Evolutionary conservation across 1,284 basidiomycete genomes (phyloP).

Genomic region (Cryptococcus depauperatus): DNA sequence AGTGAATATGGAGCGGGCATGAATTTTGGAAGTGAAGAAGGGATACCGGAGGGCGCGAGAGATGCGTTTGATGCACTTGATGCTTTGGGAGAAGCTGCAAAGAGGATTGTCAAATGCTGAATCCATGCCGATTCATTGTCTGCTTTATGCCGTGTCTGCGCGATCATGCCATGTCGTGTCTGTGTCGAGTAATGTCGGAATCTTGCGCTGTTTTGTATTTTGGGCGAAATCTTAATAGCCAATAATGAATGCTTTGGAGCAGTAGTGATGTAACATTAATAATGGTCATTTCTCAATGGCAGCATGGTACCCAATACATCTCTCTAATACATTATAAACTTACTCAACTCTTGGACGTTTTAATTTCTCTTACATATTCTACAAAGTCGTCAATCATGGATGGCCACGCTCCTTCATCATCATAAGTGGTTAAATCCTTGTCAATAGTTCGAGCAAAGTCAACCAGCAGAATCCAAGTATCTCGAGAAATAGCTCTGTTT

Average conservation of each 20-base stretch:
- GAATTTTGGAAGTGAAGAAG: constrained; percentile 7
- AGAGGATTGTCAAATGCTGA: constrained; percentile 1
- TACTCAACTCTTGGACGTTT: too few relatives aligned
- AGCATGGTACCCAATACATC: too few relatives aligned
- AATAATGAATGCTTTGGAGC: too few relatives aligned
- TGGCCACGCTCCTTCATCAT: constrained; percentile 61
- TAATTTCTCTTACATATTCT: constrained; percentile 30
- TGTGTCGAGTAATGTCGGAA: too few relatives aligned
- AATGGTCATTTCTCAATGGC: too few relatives aligned
- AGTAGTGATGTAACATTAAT: too few relatives aligned
- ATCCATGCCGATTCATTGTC: too few relatives aligned
- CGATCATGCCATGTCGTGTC: too few relatives aligned
- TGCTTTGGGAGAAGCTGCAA: constrained; percentile 11
- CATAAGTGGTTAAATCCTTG: constrained; percentile 68
- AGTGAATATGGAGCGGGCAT: constrained; percentile 5
- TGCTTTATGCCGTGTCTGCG: too few relatives aligned
- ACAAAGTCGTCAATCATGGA: constrained; percentile 47
- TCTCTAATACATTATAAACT: too few relatives aligned
- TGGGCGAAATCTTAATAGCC: too few relatives aligned
- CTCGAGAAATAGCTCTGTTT: constrained; percentile 78
- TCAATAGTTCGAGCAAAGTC: constrained; percentile 65
- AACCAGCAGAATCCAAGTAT: constrained; percentile 82
- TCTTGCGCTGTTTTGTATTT: too few relatives aligned
- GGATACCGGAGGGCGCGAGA: constrained; percentile 1
- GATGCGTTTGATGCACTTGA: constrained; percentile 9